These are phyloP conservation scores for Primulina huaijiensis DNA, from an alignment of 257 asterid species.

Conservation along the genomic window DNA sequence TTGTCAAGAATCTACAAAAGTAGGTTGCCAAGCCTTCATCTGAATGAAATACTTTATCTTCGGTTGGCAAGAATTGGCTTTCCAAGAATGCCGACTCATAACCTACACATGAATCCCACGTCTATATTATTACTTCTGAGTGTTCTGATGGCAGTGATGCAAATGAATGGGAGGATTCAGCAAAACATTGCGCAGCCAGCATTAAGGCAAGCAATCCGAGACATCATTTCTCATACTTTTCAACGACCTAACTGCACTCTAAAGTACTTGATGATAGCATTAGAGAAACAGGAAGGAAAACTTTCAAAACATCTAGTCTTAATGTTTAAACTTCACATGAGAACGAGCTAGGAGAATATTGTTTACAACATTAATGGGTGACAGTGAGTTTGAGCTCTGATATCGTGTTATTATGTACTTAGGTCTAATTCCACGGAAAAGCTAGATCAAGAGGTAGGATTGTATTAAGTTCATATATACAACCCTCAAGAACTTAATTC, in stretches of 20 bases:
- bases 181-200: constrained; percentile 82
- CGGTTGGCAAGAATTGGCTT: constrained; percentile 87
- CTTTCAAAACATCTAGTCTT: not conserved
- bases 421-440: too few species aligned
- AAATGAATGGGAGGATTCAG: constrained; percentile 5
- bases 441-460: too few species aligned
- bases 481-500: too few species aligned
- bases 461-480: too few species aligned
- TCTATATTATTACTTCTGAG: not conserved
- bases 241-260: constrained; percentile 49
- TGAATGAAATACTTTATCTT: constrained; percentile 94
- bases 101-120: constrained; percentile 42
- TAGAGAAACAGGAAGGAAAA: not conserved
- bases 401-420: too few species aligned
- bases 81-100: constrained; percentile 98
- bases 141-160: not conserved
- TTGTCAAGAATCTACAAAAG: constrained; percentile 86
- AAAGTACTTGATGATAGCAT: too few species aligned
- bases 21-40: constrained; percentile 98
- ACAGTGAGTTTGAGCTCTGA: too few species aligned
- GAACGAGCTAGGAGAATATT: not conserved
- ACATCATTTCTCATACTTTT: constrained; percentile 87
- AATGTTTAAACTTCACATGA: not conserved
- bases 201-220: constrained; percentile 80
- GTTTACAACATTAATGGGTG: too few species aligned